A percentile compares a stretch with the other conserved stretches of the same genome.
These are phyloP conservation scores for Kondoa malvinella DNA, from an alignment of 768 basidiomycete species.

Conservation along the genomic window DNA sequence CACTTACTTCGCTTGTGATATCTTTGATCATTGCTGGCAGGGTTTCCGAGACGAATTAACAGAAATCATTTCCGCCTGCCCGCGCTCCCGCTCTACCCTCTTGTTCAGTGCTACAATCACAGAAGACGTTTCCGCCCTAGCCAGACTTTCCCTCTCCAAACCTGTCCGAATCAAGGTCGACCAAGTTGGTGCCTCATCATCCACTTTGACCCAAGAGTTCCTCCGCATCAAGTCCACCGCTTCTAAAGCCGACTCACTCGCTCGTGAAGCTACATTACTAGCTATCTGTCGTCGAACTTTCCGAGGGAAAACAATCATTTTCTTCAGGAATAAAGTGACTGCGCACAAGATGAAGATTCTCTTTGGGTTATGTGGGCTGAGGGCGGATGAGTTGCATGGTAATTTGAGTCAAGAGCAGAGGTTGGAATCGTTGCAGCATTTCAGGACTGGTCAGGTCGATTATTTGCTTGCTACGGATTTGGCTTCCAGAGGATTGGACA, in stretches of 20 bases:
- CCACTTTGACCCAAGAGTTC: conserved; percentile 80
- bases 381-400: conserved; percentile 82
- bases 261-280: conserved; percentile 40
- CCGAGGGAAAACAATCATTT: conserved; percentile 67
- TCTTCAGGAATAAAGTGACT: conserved; percentile 87
- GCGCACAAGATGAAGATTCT: conserved; percentile 94
- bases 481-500: conserved; percentile 86
- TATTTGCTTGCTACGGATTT: conserved; percentile 92
- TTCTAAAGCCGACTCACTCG: conserved; percentile 26
- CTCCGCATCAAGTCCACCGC: conserved; percentile 7
- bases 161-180: conserved; percentile 92
- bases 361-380: conserved; percentile 65
- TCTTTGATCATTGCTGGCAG: not conserved
- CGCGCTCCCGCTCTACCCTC: conserved; percentile 67
- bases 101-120: conserved; percentile 99
- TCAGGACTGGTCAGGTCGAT: conserved; percentile 73
- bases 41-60: conserved; percentile 87
- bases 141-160: conserved; percentile 77
- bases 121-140: conserved; percentile 81
- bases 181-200: conserved; percentile 70
- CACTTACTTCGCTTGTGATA: conserved; percentile 37
- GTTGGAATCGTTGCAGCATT: conserved; percentile 63
- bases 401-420: conserved; percentile 96
- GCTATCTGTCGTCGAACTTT: conserved; percentile 78
- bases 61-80: conserved; percentile 65